Conservation (phyloP, 208 protist species). For the Lotmaria passim region DNA sequence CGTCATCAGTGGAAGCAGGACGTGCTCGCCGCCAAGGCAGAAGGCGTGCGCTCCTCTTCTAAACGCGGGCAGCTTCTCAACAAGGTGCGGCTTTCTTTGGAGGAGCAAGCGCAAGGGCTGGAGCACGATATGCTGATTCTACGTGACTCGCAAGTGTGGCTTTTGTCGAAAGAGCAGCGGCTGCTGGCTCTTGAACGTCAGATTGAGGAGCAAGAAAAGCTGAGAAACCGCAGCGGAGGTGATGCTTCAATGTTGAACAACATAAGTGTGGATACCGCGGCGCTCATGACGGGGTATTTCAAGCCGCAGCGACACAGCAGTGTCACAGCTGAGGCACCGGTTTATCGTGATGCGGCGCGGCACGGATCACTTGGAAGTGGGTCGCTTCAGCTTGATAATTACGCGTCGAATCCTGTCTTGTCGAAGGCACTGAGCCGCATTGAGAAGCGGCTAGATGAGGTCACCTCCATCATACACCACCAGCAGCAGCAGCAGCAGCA, state of each 20-base stretch:
- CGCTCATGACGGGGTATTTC: conserved; percentile 65
- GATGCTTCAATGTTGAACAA: conserved; percentile 37
- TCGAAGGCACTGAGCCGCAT: conserved; percentile 68
- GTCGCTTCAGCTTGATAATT: conserved; percentile 23
- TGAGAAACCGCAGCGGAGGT: conserved; percentile 19
- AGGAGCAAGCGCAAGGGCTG: conserved; percentile 63
- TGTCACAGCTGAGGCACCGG: not conserved
- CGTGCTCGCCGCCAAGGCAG: conserved; percentile 71
- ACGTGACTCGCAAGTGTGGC: conserved; percentile 73
- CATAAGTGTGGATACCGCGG: conserved; percentile 55
- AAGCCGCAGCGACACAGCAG: conserved; percentile 42
- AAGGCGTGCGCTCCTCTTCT: conserved; percentile 76
- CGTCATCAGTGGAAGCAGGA: conserved; percentile 84
- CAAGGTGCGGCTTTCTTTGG: conserved; percentile 59
- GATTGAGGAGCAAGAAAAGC: conserved; percentile 64
- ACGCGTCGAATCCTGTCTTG: conserved; percentile 44
- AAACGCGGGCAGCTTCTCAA: conserved; percentile 72
- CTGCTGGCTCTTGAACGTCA: conserved; percentile 68
- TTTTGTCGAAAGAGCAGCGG: conserved; percentile 77
- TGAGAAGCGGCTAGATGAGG: conserved; percentile 67
- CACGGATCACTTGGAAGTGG: conserved; percentile 11
- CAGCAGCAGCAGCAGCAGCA: conserved; percentile 41
- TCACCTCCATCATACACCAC: conserved; percentile 69
- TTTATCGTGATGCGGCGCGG: conserved; percentile 17
- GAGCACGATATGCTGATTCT: conserved; percentile 75